Base-by-base conservation (phyloP, 2,329 filamentous ascomycete species). In the Epichloe amarillans region DNA sequence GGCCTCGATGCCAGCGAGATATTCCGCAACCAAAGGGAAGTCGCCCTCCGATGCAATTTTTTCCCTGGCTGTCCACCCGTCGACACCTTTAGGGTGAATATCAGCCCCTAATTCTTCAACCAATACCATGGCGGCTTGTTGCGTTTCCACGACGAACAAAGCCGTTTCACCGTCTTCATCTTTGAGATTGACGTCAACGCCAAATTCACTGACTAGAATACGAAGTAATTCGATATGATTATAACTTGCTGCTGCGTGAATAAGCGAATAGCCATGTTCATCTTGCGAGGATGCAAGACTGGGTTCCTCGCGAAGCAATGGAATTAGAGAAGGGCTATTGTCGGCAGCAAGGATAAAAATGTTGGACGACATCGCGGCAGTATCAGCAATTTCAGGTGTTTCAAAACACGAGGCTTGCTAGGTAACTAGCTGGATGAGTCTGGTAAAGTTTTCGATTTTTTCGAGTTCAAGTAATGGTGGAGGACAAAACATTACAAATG, bases 111-210 rank as follows among this genome's bases (percentile, higher is more conserved):
- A 73, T 65, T 95, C 88, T 61, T 94, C 88, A 3, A 97, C 79
- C 7, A 98, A 73, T 49, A 83, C 78, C 59, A 79, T 80, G 19
- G 91, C 91, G 42, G 88, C 83, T 4, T 86, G 83, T 46, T 85
- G 73, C 0, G 81, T 87, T 68, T 98, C 93, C 30, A 83, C 82
- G n/a, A 89, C 88, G 62, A 95, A 98, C 4, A 98, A 73, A n/a
- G 91, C 86, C 1, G 91, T 96, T 69, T 98, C 93, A 51, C 83
- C 80, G 64, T 98, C 93, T 65, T 95, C 88, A 63, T 98, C 93
- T 57, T 78, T 79, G 49, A 96, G 72, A 64, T 96, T 84, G 46
- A 89, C 79, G 53, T 90, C 73, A 23, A 91, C 90, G 12, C 81
- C 69, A 67, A 90, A 88, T 36, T 91, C 86, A 45, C 73, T 73